Evolutionary conservation across 2,329 filamentous ascomycete species (phyloP).

Genomic region (Hypoxylon sp.): DNA sequence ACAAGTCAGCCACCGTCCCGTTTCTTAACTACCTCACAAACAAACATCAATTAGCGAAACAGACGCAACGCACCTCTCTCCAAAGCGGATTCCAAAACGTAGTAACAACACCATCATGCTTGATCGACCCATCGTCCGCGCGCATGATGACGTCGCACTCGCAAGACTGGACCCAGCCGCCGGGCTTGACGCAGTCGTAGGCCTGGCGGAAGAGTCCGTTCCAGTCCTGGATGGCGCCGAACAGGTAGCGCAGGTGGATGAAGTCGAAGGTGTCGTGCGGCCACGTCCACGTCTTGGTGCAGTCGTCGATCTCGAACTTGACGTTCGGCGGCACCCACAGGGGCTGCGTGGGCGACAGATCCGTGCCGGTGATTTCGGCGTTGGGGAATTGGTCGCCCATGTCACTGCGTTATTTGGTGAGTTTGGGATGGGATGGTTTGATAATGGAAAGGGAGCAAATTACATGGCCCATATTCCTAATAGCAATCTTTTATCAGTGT

Average conservation of each 20-base stretch:
- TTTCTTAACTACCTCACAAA: not conserved
- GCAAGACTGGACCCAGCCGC: slow-evolving; percentile 48
- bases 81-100: slow-evolving; percentile 44
- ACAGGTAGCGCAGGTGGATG: slow-evolving; percentile 63
- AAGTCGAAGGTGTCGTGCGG: slow-evolving; percentile 58
- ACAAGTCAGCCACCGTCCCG: not conserved
- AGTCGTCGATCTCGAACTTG: slow-evolving; percentile 70
- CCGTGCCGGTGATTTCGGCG: slow-evolving; percentile 59
- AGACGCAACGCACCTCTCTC: slow-evolving; percentile 36
- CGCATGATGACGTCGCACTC: slow-evolving; percentile 31
- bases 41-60: not conserved
- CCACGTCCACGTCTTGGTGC: slow-evolving; percentile 59
- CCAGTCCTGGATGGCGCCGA: slow-evolving; percentile 53
- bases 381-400: slow-evolving; percentile 49
- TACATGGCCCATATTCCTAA: slow-evolving; percentile 49
- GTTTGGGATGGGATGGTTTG: not conserved
- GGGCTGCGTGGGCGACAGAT: slow-evolving; percentile 67
- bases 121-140: slow-evolving; percentile 39
- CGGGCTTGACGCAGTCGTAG: slow-evolving; percentile 56
- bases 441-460: slow-evolving; percentile 1
- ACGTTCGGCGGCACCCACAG: slow-evolving; percentile 66
- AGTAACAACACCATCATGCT: slow-evolving; percentile 26
- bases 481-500: slow-evolving; percentile 9
- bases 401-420: slow-evolving; percentile 2
- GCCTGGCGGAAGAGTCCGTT: slow-evolving; percentile 58